Conservation (phyloP, 1,284 basidiomycete species). For the Cutaneotrichosporon cutaneum region DNA sequence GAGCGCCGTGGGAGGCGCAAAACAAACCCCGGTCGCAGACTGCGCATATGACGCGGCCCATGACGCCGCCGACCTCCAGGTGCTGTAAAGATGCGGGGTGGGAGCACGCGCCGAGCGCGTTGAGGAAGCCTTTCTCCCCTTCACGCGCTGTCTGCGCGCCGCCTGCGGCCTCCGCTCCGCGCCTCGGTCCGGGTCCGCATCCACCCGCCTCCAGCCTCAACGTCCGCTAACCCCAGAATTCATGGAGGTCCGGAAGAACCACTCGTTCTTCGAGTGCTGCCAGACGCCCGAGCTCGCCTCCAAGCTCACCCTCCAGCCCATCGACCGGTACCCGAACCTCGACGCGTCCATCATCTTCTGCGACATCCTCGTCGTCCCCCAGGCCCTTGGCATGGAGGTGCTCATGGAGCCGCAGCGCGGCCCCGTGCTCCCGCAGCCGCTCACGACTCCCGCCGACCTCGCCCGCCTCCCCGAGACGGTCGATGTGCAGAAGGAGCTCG, state of each 20-base stretch:
- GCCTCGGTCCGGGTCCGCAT: not conserved
- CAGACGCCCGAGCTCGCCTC: constrained; percentile 79
- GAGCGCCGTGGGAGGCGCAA: not conserved
- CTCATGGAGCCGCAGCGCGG: constrained; percentile 78
- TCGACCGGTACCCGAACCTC: constrained; percentile 76
- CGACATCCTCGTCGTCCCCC: constrained; percentile 93
- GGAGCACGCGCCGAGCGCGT: too few relatives aligned
- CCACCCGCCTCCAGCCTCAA: not conserved
- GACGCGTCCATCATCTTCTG: constrained; percentile 96
- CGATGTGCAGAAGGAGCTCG: constrained; percentile 75
- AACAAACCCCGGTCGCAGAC: too few relatives aligned
- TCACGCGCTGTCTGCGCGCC: too few relatives aligned
- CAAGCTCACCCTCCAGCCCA: constrained; percentile 86
- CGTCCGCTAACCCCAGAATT: constrained; percentile 64
- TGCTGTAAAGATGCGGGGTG: not conserved
- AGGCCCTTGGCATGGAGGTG: constrained; percentile 92
- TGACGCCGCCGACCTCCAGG: not conserved
- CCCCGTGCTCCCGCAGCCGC: constrained; percentile 79
- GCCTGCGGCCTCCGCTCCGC: not conserved
- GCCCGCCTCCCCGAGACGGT: constrained; percentile 62
- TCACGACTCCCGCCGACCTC: constrained; percentile 72
- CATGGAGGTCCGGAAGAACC: constrained; percentile 71
- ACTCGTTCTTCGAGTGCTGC: constrained; percentile 93
- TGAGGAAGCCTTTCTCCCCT: too few relatives aligned
- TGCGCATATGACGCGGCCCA: not conserved